Evolutionary conservation across 1,284 basidiomycete species (phyloP).

Genomic region (Neonothopanus nambi): DNA sequence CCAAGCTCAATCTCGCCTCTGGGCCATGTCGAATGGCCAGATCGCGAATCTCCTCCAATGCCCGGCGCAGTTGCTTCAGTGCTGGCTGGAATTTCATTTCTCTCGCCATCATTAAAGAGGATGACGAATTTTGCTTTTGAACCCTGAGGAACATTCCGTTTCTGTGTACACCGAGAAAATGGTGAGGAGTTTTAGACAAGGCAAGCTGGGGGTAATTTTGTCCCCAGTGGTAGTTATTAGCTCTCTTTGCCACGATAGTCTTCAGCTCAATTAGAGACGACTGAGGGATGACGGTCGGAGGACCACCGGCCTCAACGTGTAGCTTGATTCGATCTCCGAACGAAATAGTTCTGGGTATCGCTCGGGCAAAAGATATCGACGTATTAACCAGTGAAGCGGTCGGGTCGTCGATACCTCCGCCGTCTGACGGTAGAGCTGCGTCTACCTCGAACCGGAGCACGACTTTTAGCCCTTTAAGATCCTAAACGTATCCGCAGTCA

Average conservation of each 20-base stretch:
- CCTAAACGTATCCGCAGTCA: constrained; percentile 27
- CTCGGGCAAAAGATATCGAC: not conserved
- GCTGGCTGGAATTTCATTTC: constrained; percentile 32
- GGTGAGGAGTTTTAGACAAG: constrained; percentile 55
- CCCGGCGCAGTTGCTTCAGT: constrained; percentile 41
- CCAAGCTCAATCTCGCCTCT: constrained; percentile 44
- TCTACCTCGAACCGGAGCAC: constrained; percentile 54
- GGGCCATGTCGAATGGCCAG: constrained; percentile 45
- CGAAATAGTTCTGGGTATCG: not conserved
- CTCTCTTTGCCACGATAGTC: constrained; percentile 38
- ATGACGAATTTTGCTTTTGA: constrained; percentile 39
- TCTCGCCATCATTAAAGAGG: constrained; percentile 30
- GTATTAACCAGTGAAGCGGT: constrained; percentile 27
- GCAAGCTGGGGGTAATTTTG: constrained; percentile 52
- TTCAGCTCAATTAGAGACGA: constrained; percentile 47
- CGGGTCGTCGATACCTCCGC: constrained; percentile 36
- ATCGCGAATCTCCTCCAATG: constrained; percentile 40
- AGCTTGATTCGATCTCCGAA: constrained; percentile 17
- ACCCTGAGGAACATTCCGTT: constrained; percentile 45
- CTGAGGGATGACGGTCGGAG: constrained; percentile 38
- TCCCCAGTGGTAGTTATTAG: constrained; percentile 42
- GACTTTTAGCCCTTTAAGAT: constrained; percentile 48
- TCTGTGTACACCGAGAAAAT: constrained; percentile 49
- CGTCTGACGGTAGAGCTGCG: constrained; percentile 35
- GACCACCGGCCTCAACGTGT: constrained; percentile 38